Base-by-base conservation (phyloP, 1,139 yeast species). In the Lodderomyces pseudojiufengensis region DNA sequence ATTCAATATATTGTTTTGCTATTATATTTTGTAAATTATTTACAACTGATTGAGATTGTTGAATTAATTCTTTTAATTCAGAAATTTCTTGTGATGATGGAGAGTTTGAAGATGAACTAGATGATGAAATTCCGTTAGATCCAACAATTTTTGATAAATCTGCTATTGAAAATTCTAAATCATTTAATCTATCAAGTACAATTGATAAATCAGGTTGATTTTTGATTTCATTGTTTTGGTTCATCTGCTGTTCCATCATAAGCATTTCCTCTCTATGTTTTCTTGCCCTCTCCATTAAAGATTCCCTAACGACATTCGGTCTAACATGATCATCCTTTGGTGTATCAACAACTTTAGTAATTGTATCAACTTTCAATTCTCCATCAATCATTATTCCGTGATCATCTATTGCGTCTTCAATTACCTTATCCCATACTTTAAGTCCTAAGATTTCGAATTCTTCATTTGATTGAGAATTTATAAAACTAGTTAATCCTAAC, bases 401-500 rank as follows among this genome's bases (percentile, higher is more conserved):
- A 45, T 79, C 83, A 42, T 76, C 79, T 49, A 61, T 45, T 49
- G 76, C 75, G 46, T 80, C 86, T 33, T 63, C 70, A 4, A 80
- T 65, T 15, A 80, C 63, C 26, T 64, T 64, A 39, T 70, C 65
- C 64, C 74, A 82, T 2, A 75, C 66, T 29, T 75, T 70, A 46
- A 82, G 56, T 48, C 70, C 70, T 43, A 82, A 61, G 3, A 83
- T 50, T 54, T 83, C 92, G 52, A 76, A 80, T 25, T 68, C 64
- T 50, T 82, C 90, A 53, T 56, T 71, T 40, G 64, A 70, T 10
- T 57, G 54, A 42, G 52, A 58, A 5, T 70, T 50, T 15, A 48
- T 46, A 13, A 27, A 22, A 3, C 80, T 83, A 23, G 79, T 62
- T 3, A 77, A 57, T 39, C 87, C 87, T 36, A 82, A 47, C 37